Conservation (phyloP, 2,329 filamentous ascomycete species). For the Pleoardoris graminearum region DNA sequence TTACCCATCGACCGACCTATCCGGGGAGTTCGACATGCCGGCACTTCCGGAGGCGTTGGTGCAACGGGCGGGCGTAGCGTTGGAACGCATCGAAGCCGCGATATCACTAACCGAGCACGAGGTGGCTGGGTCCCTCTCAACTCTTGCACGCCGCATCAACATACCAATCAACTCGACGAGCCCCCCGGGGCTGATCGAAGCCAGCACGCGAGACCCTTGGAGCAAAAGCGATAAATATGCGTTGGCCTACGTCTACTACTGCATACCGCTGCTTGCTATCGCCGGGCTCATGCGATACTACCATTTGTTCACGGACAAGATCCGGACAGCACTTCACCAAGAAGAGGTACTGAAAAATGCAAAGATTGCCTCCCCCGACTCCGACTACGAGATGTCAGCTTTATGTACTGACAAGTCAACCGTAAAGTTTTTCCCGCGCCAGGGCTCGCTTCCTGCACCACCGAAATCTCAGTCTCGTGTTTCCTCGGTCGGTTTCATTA, state of each 20-base stretch:
- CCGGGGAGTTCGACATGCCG: conserved; percentile 35
- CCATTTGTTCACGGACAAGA: conserved; percentile 92
- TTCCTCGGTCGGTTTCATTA: conserved; percentile 73
- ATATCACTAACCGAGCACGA: conserved; percentile 36
- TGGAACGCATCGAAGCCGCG: conserved; percentile 34
- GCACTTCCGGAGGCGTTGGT: conserved; percentile 36
- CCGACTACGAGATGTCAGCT: conserved; percentile 65
- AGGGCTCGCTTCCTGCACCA: conserved; percentile 61
- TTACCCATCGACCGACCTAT: conserved; percentile 12
- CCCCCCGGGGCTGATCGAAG: conserved; percentile 59
- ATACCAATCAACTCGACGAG: conserved; percentile 60
- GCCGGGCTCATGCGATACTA: conserved; percentile 75
- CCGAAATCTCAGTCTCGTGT: conserved; percentile 69
- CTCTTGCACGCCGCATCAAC: conserved; percentile 53
- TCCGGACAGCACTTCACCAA: conserved; percentile 85
- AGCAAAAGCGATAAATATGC: conserved; percentile 81
- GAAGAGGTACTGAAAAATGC: conserved; percentile 73
- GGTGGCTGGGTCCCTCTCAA: conserved; percentile 30
- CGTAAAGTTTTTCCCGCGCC: conserved; percentile 75
- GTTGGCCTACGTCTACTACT: conserved; percentile 86
- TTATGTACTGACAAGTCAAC: conserved; percentile 64
- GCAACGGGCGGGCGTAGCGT: conserved; percentile 31
- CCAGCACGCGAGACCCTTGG: conserved; percentile 73
- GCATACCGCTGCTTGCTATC: conserved; percentile 68
- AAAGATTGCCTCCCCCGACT: conserved; percentile 57